Conservation (phyloP, 805 yeast species). For the Myxozyma melibiosi region DNA sequence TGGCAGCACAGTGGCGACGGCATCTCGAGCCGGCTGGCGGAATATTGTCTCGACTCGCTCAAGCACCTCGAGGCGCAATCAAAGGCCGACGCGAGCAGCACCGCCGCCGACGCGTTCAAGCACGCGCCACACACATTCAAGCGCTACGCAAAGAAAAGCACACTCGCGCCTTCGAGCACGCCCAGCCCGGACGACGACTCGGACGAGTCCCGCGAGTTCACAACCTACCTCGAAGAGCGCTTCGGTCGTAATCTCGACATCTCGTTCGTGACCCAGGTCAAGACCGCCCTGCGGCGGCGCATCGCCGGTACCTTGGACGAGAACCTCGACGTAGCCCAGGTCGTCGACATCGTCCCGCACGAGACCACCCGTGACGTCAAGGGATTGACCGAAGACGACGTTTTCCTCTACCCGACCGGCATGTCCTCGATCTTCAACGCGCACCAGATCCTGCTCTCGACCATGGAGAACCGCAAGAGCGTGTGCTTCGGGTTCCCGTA, state of each 20-base stretch:
- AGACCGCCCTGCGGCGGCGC: slow-evolving; percentile 68
- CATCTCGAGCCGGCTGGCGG: slow-evolving; percentile 86
- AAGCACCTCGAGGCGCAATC: slow-evolving; percentile 12
- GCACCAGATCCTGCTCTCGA: slow-evolving; percentile 50
- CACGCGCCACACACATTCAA: slow-evolving; percentile 19
- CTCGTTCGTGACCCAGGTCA: slow-evolving; percentile 74
- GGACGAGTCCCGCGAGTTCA: slow-evolving; percentile 30
- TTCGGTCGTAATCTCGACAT: slow-evolving; percentile 88
- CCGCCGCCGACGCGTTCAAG: slow-evolving; percentile 17
- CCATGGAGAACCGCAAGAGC: slow-evolving; percentile 51
- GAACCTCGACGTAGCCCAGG: slow-evolving; percentile 38
- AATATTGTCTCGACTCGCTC: slow-evolving; percentile 62
- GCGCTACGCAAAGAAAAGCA: slow-evolving; percentile 27
- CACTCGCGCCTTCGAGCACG: slow-evolving; percentile 1
- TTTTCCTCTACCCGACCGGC: slow-evolving; percentile 84
- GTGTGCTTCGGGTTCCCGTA: slow-evolving; percentile 97
- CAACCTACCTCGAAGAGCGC: slow-evolving; percentile 65
- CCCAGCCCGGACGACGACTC: slow-evolving; percentile 25
- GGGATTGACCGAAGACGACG: slow-evolving; percentile 59
- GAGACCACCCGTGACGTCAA: slow-evolving; percentile 31
- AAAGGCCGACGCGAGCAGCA: slow-evolving; percentile 8
- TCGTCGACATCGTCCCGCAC: slow-evolving; percentile 20
- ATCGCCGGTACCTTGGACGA: slow-evolving; percentile 65
- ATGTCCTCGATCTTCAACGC: slow-evolving; percentile 90
- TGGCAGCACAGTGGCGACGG: slow-evolving; percentile 99